phyloP scores from a whole-genome alignment of 169 alveolate species.

The Cryptosporidium sp. region DNA sequence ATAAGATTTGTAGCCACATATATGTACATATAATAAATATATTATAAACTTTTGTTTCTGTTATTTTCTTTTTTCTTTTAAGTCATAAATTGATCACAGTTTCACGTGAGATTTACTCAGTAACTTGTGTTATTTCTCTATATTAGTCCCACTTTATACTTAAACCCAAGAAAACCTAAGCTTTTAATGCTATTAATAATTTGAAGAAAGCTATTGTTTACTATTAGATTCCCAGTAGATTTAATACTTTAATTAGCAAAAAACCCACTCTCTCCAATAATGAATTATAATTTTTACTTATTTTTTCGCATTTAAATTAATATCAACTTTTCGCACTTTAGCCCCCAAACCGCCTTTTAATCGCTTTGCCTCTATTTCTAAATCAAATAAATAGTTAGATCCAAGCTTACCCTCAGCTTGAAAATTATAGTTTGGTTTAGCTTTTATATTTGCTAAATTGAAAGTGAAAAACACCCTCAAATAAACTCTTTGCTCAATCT shows the following conservation, averaged over 20 bases:
- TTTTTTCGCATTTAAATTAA: neutral
- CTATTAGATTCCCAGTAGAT: neutral
- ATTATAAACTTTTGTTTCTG: neutral
- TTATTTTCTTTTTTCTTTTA: neutral
- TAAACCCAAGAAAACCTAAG: neutral
- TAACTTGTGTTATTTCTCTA: too few species aligned
- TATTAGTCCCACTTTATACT: too few species aligned
- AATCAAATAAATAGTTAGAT: neutral
- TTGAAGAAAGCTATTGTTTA: neutral
- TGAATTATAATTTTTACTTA: neutral
- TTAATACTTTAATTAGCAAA: too few species aligned
- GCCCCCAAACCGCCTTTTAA: slow-evolving; percentile 9
- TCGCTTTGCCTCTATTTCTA: neutral
- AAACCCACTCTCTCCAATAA: neutral
- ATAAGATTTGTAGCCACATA: slow-evolving; percentile 49
- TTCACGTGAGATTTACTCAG: neutral
- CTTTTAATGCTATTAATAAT: too few species aligned
- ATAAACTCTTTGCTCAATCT: too few species aligned
- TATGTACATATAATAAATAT: neutral
- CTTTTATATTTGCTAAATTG: too few species aligned
- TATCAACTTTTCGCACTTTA: neutral
- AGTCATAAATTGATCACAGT: neutral
- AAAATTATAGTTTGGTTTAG: neutral
- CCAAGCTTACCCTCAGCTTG: neutral
- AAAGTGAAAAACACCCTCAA: too few species aligned